Evolutionary conservation across 139 green algal genomes (phyloP).

Genomic region (Trebouxia sp.): DNA sequence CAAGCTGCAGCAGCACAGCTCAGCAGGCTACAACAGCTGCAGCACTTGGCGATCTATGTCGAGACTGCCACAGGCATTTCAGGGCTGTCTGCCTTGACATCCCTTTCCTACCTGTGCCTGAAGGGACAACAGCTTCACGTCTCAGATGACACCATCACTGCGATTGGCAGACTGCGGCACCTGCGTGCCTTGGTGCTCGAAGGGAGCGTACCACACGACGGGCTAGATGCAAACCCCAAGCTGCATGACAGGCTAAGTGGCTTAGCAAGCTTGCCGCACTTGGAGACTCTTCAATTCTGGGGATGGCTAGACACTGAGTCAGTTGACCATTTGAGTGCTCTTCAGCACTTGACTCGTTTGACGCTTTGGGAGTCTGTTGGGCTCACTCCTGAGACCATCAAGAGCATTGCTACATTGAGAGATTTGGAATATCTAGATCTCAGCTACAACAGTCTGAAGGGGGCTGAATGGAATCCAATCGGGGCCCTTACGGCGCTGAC

Average conservation of each 20-base stretch:
- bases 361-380: not conserved
- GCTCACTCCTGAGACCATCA: not conserved
- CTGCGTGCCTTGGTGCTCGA: not conserved
- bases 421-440: not conserved
- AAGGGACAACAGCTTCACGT: not conserved
- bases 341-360: not conserved
- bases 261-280: not conserved
- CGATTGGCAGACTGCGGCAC: not conserved
- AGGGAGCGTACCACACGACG: not conserved
- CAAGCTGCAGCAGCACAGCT: not conserved
- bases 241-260: not conserved
- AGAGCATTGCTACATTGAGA: not conserved
- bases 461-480: not conserved
- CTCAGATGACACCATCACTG: not conserved
- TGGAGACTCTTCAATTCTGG: slow-evolving; percentile 2
- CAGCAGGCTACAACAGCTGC: not conserved
- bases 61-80: not conserved
- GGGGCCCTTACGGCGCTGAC: not conserved
- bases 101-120: slow-evolving; percentile 1
- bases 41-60: not conserved
- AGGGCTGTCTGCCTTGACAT: slow-evolving; percentile 1
- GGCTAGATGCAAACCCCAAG: not conserved
- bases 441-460: not conserved
- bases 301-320: not conserved
- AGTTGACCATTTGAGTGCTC: not conserved